These are phyloP conservation scores for Daldinia grandis DNA, from an alignment of 495 filamentous ascomycete genomes.

Conservation along the genomic window DNA sequence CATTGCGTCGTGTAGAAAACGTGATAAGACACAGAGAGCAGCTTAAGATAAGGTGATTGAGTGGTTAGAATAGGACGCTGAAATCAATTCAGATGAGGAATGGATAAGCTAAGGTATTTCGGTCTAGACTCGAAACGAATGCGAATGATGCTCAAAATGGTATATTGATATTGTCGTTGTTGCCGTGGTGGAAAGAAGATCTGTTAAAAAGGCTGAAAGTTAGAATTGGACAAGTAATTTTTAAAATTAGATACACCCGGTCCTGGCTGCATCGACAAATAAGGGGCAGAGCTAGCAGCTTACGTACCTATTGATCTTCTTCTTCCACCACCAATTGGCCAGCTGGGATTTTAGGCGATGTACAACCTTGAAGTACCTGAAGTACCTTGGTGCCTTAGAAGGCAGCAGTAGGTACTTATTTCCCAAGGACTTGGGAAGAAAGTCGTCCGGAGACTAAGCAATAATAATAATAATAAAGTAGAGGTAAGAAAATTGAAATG, in stretches of 20 bases:
- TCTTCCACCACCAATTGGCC: conserved; percentile 33
- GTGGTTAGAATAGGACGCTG: neutral
- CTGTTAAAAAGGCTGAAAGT: conserved; percentile 25
- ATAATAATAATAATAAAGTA: too few relatives aligned
- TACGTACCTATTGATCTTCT: conserved; percentile 35
- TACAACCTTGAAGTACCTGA: neutral
- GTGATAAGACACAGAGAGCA: neutral
- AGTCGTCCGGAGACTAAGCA: neutral
- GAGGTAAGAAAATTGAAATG: conserved; percentile 8
- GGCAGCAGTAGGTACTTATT: conserved; percentile 22
- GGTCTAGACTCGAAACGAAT: conserved; percentile 7
- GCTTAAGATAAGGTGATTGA: neutral
- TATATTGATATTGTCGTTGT: conserved; percentile 5
- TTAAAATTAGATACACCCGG: conserved; percentile 37
- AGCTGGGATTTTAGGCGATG: conserved; percentile 29
- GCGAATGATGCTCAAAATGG: conserved; percentile 9
- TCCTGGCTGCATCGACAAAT: conserved; percentile 18
- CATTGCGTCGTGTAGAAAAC: conserved; percentile 63
- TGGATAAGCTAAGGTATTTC: neutral
- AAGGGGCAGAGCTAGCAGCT: conserved; percentile 38
- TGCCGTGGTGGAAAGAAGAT: conserved; percentile 25
- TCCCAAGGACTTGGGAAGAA: neutral
- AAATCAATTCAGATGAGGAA: conserved; percentile 1
- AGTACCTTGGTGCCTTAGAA: neutral
- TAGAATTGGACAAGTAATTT: conserved; percentile 32